Base-by-base conservation (phyloP, 495 filamentous ascomycete species). In the Xylaria venustula region DNA sequence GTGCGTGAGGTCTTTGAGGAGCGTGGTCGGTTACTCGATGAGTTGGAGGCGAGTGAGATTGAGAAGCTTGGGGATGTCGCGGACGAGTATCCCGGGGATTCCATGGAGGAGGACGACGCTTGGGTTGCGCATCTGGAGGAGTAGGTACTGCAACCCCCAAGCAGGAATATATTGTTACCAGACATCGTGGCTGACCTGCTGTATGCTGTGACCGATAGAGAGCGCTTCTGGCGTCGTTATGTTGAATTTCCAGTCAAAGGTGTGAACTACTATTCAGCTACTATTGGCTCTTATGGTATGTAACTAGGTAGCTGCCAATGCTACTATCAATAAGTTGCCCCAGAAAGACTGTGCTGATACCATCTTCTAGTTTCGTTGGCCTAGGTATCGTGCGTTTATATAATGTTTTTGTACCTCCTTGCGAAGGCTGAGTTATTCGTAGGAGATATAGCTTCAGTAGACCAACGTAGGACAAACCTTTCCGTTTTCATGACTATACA, bases 11-110 rank as follows among this genome's bases (percentile, higher is more conserved):
- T 73, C 9, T 53, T 64, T 5, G 64, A 64, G 37, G 74, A 75
- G 67, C 64, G 71, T 3, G 52, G 40, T 15, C 60, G 67, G 25
- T 49, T 74, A 50, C 65, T 76, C 20, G 46, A 30, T 9, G 67
- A 67, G 37, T 66, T 71, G 54, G 72, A 77, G 57, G 14, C 45
- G 14, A 54, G 66, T 11, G 77, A 75, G 56, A 68, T 73, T n/a
- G 76, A 73, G 45, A 69, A 54, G 15, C 68, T 62, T 0, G 66
- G 61, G 28, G 66, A 71, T 26, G 55, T 70, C 20, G 69, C 71
- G 30, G 71, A 64, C 44, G 65, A 65, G 61, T 61, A 63, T 19
- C 64, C 66, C 9, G 67, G 69, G 15, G 64, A 51, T 3, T 32
- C 14, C 4, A 52, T 66, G 2, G 69, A 73, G 15, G 61, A 65